Evolutionary conservation across 2,329 filamentous ascomycete genomes (phyloP), one percentile per base, ranked within the genome.

Genomic region (Apiospora aurea): DNA sequence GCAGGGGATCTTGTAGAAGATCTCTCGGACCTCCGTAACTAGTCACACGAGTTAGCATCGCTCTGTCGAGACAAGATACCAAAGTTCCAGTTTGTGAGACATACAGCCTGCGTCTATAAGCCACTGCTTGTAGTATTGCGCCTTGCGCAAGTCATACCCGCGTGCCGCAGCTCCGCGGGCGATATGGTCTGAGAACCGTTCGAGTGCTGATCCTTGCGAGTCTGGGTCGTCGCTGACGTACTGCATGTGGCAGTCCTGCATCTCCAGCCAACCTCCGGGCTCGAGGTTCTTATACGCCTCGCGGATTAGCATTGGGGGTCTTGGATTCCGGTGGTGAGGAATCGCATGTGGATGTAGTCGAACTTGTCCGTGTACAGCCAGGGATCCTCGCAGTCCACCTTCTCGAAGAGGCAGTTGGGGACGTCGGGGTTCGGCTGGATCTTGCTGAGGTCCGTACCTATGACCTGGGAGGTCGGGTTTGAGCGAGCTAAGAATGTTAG

Each of bases 221-320:
- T 21, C 71, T 26, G 29, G 29, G 29, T 71, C 71, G 21, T 53
- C 71, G 21, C 67, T 53, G 38, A 69, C 67, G 11, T 69, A 61
- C 8, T 71, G 51, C 71, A 69, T 69, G 3, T 61, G 51, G 51
- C 67, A 67, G n/a, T 71, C 71, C 41, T 71, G 71, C 34, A 70
- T 70, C 57, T 72, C 71, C 13, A 70, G 38, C 71, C 69, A 70
- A 16, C 71, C 69, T 2, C 69, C 71, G 6, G 68, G 68, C 26
- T 72, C 57, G 18, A 72, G 61, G 26, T 70, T 72, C 11, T 67
- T 16, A 38, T 68, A 70, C 11, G 68, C 71, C 44, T 70, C 41
- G n/a, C 61, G 47, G 57, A 72, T 68, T 5, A 72, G 68, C 5
- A 18, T 26, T 41, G 67, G 70, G 53, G 71, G 16, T 68, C 49